A percentile compares a stretch with the other conserved stretches of the same genome.
phyloP scores from a whole-genome alignment of 164 flowering plant genomes.

The Brasenia schreberi region DNA sequence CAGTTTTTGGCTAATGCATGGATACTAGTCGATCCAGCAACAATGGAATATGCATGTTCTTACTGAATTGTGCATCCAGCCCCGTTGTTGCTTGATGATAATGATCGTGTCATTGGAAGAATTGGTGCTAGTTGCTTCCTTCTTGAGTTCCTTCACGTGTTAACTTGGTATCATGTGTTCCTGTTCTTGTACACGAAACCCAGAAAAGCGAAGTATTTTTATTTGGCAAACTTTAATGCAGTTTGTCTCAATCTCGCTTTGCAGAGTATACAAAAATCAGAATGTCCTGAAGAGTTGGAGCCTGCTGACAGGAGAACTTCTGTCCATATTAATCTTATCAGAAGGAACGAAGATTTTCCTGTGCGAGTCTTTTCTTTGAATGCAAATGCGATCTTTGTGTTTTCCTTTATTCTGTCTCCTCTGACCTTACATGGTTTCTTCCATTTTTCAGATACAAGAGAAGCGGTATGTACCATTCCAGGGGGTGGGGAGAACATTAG shows the following conservation, averaged over 20 bases:
- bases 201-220: neutral
- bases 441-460: constrained; percentile 44
- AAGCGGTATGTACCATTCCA: constrained; percentile 40
- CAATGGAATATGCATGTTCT: too few species aligned
- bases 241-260: constrained; percentile 3
- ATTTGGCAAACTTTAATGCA: neutral
- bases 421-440: neutral
- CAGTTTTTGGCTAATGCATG: too few species aligned
- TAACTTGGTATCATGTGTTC: too few species aligned
- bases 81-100: too few species aligned
- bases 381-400: neutral
- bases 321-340: constrained; percentile 50
- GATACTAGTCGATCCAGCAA: too few species aligned
- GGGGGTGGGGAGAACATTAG: constrained; percentile 74
- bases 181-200: too few species aligned
- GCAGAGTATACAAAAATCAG: constrained; percentile 75
- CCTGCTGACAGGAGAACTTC: constrained; percentile 41
- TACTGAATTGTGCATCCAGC: too few species aligned
- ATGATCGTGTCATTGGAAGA: too few species aligned
- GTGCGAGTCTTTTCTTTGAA: constrained; percentile 16
- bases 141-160: too few species aligned
- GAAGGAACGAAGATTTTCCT: constrained; percentile 45
- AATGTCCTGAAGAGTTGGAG: constrained; percentile 76
- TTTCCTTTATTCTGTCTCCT: neutral
- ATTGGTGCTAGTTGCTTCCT: too few species aligned